Evolutionary conservation across 495 filamentous ascomycete species (phyloP).

Genomic region (Tuber brumale): DNA sequence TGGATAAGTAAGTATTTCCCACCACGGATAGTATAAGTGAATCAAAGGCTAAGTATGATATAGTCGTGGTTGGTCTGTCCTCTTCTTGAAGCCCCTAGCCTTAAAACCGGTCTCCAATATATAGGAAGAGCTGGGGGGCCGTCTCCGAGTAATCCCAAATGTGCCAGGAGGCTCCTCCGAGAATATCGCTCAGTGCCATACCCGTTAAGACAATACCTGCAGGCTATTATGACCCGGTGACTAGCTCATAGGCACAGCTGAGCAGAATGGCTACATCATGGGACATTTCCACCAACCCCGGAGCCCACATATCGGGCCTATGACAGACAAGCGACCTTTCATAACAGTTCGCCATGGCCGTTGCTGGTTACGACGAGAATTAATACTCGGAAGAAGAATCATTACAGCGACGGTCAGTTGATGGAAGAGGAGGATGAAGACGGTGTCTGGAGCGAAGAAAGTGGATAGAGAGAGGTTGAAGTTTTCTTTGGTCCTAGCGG

Average conservation of each 20-base stretch:
- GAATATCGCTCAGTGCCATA: constrained; percentile 5
- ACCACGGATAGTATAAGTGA: neutral
- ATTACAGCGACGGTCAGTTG: constrained; percentile 3
- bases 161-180: neutral
- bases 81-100: constrained; percentile 38
- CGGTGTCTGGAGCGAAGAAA: constrained; percentile 5
- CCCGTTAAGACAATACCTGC: constrained; percentile 26
- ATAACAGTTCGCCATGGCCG: constrained; percentile 11
- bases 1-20: neutral
- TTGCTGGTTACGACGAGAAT: constrained; percentile 7
- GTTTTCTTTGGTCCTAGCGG: constrained; percentile 12
- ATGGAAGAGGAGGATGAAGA: too few species aligned
- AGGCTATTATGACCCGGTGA: constrained; percentile 30
- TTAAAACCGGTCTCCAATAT: constrained; percentile 35
- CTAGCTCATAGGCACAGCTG: constrained; percentile 9
- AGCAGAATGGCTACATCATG: constrained; percentile 28
- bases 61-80: too few species aligned
- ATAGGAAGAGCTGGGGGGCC: constrained; percentile 35
- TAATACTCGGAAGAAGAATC: constrained; percentile 17
- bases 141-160: constrained; percentile 4
- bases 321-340: neutral
- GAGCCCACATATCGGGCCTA: neutral
- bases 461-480: constrained; percentile 11
- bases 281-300: constrained; percentile 27
- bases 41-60: too few species aligned